Conservation (phyloP, 2,329 filamentous ascomycete species). For the Trichoderma sp. region DNA sequence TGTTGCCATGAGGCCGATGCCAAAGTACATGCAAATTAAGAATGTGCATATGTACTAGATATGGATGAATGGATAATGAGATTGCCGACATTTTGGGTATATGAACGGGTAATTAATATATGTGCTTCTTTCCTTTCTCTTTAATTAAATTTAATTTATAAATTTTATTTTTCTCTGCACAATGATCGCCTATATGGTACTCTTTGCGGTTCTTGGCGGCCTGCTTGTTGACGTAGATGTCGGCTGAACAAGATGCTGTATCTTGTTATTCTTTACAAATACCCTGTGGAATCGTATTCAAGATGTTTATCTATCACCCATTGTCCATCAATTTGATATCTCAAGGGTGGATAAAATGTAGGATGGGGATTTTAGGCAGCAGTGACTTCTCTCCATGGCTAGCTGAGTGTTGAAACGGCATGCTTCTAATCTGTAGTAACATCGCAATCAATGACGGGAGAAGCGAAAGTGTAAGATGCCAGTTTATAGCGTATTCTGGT, state of each 20-base stretch:
- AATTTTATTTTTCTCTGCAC: background rate
- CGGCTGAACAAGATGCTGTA: background rate
- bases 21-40: background rate
- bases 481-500: background rate
- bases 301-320: background rate
- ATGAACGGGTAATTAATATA: background rate
- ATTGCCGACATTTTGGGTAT: background rate
- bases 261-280: background rate
- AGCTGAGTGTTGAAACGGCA: background rate
- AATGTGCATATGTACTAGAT: no score
- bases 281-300: background rate
- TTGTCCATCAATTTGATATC: no score
- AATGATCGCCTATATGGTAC: background rate
- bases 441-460: background rate
- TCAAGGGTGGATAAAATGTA: no score
- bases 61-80: background rate
- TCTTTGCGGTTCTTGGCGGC: background rate
- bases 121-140: background rate
- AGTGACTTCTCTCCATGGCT: background rate
- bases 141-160: background rate
- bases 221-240: background rate
- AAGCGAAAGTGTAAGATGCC: background rate
- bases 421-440: background rate
- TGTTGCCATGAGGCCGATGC: background rate
- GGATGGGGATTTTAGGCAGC: rapidly evolving